Evolutionary conservation across 2,329 filamentous ascomycete species (phyloP), one percentile per base, ranked within the genome.

Genomic region (Zasmidium cellare): DNA sequence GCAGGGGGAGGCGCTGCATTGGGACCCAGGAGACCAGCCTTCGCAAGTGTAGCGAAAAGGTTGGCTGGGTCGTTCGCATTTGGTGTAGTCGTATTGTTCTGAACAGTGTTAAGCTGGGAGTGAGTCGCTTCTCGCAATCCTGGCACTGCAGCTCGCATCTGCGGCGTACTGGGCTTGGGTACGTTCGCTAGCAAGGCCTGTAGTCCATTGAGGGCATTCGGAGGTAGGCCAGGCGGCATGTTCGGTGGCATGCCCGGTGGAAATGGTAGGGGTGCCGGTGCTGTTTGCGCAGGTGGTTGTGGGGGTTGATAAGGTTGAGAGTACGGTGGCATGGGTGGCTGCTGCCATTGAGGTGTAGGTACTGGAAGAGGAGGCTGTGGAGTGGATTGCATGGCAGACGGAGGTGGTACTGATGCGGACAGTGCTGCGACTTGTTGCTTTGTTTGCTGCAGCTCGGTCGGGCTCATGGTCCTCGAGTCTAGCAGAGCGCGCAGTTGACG

Each of bases 361-460:
- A 55, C 50, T 35, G 58, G 46, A 28, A 28, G 5, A 28, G 25
- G 25, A 18, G 63, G 61, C 38, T 60, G 75, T 22, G 62, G 67
- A 75, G 69, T 70, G 68, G 19, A 53, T 46, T 57, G 58, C 7
- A 24, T 12, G n/a, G 24, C 6, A 12, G 19, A 24, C 16, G 58
- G 74, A 19, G 61, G 65, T 75, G 70, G 71, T 69, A 28, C 82
- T 83, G 84, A 84, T 77, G 80, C 85, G 35, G 77, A 84, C 74
- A 96, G 83, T 75, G 87, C 86, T 74, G 88, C 86, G 75, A 97
- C 87, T 83, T 94, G 91, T 73, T 88, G 87, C 76, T 88, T 90
- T 76, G 96, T 89, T 74, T 89, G 85, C 76, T 89, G 86, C 72
- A 96, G 83, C 78, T 96, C 90, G 70, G 92, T 87, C 68, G 87